Conservation (phyloP, 2,329 filamentous ascomycete genomes). For the Xylaria digitata region DNA sequence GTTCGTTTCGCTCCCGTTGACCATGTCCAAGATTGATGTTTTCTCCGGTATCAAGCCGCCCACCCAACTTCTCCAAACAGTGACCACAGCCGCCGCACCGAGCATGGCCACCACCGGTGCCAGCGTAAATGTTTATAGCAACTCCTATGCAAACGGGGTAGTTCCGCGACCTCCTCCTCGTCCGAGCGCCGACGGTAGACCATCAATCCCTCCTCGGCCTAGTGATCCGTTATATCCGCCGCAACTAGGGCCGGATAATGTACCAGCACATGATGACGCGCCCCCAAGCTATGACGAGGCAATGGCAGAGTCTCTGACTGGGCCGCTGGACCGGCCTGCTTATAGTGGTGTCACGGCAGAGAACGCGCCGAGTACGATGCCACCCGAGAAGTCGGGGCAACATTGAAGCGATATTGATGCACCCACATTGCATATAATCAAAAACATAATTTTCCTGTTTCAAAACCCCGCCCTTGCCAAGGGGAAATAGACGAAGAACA, state of each 20-base stretch:
- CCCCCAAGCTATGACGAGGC: slow-evolving; percentile 96
- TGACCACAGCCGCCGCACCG: slow-evolving; percentile 40
- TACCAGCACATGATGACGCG: slow-evolving; percentile 73
- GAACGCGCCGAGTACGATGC: slow-evolving; percentile 64
- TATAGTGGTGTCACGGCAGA: slow-evolving; percentile 74
- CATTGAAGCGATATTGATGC: slow-evolving; percentile 12
- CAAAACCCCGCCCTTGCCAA: not conserved
- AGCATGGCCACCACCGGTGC: slow-evolving; percentile 44
- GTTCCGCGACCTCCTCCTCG: slow-evolving; percentile 56
- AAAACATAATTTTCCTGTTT: not conserved
- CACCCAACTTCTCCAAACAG: slow-evolving; percentile 72
- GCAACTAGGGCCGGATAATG: slow-evolving; percentile 61
- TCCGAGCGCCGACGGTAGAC: slow-evolving; percentile 42
- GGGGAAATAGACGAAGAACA: not conserved
- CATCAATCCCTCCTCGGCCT: slow-evolving; percentile 40
- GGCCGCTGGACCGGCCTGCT: slow-evolving; percentile 72
- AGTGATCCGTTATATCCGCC: slow-evolving; percentile 68
- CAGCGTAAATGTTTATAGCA: slow-evolving; percentile 37
- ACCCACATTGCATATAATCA: not conserved
- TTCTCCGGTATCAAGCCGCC: slow-evolving; percentile 91
- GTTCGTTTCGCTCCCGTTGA: slow-evolving; percentile 80
- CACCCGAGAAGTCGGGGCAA: slow-evolving; percentile 44
- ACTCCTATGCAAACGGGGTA: slow-evolving; percentile 17
- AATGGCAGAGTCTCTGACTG: slow-evolving; percentile 78
- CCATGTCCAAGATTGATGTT: slow-evolving; percentile 78